phyloP scores from a whole-genome alignment of 768 basidiomycete species.

The Pulveroboletus sp. region DNA sequence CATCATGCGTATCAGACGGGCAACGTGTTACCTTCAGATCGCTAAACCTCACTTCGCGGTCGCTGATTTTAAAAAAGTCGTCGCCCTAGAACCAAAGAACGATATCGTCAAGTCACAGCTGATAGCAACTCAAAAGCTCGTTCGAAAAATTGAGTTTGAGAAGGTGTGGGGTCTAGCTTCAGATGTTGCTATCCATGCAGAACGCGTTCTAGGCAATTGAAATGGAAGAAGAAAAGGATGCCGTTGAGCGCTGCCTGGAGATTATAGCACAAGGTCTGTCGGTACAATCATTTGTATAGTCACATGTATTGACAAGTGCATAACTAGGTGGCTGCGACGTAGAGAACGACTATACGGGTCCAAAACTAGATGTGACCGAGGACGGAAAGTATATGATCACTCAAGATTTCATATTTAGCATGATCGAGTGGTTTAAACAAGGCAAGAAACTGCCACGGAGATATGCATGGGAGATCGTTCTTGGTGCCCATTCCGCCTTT shows the following conservation, averaged over 20 bases:
- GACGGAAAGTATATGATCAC: constrained; percentile 72
- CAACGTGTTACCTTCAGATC: constrained; percentile 85
- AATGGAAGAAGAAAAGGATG: constrained; percentile 80
- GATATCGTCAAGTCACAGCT: constrained; percentile 75
- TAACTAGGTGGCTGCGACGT: constrained; percentile 69
- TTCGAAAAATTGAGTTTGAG: constrained; percentile 87
- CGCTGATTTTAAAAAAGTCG: constrained; percentile 79
- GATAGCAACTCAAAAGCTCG: constrained; percentile 84
- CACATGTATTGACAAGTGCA: constrained; percentile 2
- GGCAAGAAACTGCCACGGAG: constrained; percentile 89
- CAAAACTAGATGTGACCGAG: constrained; percentile 53
- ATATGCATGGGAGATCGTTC: constrained; percentile 93
- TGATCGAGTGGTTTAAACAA: constrained; percentile 91
- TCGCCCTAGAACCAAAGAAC: constrained; percentile 83
- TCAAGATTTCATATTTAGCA: constrained; percentile 69
- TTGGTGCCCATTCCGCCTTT: constrained; percentile 78
- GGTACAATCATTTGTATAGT: background rate
- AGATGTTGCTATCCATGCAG: background rate
- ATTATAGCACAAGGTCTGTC: constrained; percentile 71
- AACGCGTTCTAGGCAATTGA: constrained; percentile 69
- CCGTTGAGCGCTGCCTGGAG: constrained; percentile 68
- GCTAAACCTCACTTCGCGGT: constrained; percentile 84
- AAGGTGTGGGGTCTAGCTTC: constrained; percentile 46
- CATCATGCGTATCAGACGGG: constrained; percentile 51
- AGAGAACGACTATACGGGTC: constrained; percentile 71